These are phyloP conservation scores for Panaeolus papilionaceus DNA, from an alignment of 768 basidiomycete species.

Conservation along the genomic window DNA sequence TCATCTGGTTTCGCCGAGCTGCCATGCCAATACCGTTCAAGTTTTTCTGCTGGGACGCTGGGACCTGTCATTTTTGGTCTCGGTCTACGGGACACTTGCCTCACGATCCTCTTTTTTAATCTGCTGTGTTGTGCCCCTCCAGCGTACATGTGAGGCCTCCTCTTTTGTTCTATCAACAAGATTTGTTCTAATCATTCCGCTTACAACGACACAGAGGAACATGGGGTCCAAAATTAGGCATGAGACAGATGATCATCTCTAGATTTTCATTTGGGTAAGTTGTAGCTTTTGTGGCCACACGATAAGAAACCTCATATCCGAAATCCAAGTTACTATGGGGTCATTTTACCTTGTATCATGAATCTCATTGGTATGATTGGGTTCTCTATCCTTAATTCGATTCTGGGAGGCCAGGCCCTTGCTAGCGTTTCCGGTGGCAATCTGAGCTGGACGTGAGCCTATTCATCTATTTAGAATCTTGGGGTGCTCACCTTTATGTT, in stretches of 20 bases:
- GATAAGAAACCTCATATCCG: slow-evolving; percentile 4
- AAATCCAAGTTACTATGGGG: slow-evolving; percentile 50
- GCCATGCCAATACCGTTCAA: slow-evolving; percentile 27
- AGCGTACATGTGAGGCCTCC: slow-evolving; percentile 58
- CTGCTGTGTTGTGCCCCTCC: slow-evolving; percentile 62
- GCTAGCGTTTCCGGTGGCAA: slow-evolving; percentile 47
- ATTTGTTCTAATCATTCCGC: not conserved
- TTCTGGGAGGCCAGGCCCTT: slow-evolving; percentile 67
- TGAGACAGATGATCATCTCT: slow-evolving; percentile 86
- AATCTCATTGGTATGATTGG: slow-evolving; percentile 71
- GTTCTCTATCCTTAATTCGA: slow-evolving; percentile 74
- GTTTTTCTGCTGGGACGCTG: slow-evolving; percentile 72
- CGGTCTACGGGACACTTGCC: slow-evolving; percentile 64
- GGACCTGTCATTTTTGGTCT: slow-evolving; percentile 67
- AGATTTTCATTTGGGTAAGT: slow-evolving; percentile 45
- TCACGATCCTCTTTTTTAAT: slow-evolving; percentile 75
- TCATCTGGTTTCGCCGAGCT: not conserved
- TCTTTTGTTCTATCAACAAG: slow-evolving; percentile 1
- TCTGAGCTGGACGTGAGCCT: slow-evolving; percentile 49
- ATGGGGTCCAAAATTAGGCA: slow-evolving; percentile 85
- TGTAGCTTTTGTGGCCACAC: not conserved
- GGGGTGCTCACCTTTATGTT: not conserved
- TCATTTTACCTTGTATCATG: slow-evolving; percentile 62
- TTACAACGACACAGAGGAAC: slow-evolving; percentile 41
- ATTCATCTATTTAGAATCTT: slow-evolving; percentile 6